Percentiles rank a stretch among this genome's conserved stretches.
These are phyloP conservation scores for Calocybe gangraenosa DNA, from an alignment of 768 basidiomycete genomes.

Conservation along the genomic window DNA sequence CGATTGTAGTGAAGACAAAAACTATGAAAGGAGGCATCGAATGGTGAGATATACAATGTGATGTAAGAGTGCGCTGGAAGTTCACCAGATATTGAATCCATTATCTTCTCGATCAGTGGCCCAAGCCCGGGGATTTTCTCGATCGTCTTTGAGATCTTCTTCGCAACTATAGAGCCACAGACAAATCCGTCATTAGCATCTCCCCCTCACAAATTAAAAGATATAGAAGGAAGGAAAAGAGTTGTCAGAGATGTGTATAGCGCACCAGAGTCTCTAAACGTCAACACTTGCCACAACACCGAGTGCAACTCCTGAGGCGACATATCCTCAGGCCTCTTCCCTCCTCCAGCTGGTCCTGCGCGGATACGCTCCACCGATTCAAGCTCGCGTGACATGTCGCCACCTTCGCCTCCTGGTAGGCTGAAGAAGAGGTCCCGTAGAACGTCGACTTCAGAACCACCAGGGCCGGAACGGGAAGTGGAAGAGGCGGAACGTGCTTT, in stretches of 20 bases:
- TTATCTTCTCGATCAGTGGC: constrained; percentile 72
- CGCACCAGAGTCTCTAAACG: constrained; percentile 75
- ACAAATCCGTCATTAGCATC: neutral
- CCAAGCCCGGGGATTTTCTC: constrained; percentile 84
- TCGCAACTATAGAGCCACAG: constrained; percentile 42
- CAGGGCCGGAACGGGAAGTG: constrained; percentile 27
- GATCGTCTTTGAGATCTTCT: constrained; percentile 69
- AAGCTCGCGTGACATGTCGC: constrained; percentile 70
- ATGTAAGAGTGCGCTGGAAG: constrained; percentile 1
- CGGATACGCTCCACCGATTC: constrained; percentile 69
- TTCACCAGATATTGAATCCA: constrained; percentile 64
- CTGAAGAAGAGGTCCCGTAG: constrained; percentile 60
- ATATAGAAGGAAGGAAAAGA: no score
- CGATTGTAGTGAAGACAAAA: constrained; percentile 81
- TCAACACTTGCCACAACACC: constrained; percentile 81
- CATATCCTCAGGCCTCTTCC: constrained; percentile 77
- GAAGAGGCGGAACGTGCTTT: constrained; percentile 55
- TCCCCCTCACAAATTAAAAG: no score
- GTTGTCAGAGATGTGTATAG: neutral
- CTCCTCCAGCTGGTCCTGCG: constrained; percentile 52
- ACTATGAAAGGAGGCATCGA: constrained; percentile 31
- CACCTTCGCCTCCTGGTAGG: constrained; percentile 57
- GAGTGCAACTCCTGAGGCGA: constrained; percentile 83
- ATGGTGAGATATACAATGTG: neutral
- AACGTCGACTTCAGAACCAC: constrained; percentile 31